Conservation (phyloP, 73 alveolate genomes). For the Paramecium primaurelia region DNA sequence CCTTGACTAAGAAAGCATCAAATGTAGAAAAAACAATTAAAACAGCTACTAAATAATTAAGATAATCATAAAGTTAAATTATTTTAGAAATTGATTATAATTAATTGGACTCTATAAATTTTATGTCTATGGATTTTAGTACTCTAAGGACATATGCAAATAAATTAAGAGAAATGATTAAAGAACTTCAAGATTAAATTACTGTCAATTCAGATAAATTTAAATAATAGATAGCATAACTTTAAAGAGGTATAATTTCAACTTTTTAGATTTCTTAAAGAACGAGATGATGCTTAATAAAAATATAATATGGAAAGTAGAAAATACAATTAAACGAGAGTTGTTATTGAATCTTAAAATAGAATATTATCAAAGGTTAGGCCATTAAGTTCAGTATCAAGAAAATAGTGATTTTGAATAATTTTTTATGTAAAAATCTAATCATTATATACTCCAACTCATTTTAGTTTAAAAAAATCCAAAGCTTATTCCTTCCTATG, state of each 20-base stretch:
- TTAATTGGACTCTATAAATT: neutral
- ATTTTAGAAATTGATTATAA: neutral
- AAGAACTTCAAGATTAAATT: constrained; percentile 4
- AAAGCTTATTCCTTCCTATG: neutral
- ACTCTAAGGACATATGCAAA: neutral
- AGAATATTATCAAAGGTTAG: constrained; percentile 11
- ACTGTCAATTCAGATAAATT: neutral
- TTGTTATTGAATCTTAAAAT: constrained; percentile 36
- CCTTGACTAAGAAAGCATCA: constrained; percentile 18
- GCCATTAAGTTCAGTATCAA: neutral
- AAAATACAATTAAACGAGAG: constrained; percentile 24
- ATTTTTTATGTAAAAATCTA: neutral
- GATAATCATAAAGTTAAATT: constrained; percentile 12
- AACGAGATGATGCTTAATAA: neutral
- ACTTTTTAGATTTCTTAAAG: neutral
- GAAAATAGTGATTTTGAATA: constrained; percentile 4
- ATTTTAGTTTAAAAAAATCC: constrained; percentile 4
- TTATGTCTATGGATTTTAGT: neutral
- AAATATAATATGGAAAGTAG: constrained; percentile 33
- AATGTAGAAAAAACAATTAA: constrained; percentile 1
- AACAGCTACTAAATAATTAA: neutral
- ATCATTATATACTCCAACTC: constrained; percentile 35
- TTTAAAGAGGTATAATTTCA: neutral
- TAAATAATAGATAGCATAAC: neutral
- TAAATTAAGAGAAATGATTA: constrained; percentile 27